phyloP scores from a whole-genome alignment of 805 yeast species.

The Kodamaea restingae region DNA sequence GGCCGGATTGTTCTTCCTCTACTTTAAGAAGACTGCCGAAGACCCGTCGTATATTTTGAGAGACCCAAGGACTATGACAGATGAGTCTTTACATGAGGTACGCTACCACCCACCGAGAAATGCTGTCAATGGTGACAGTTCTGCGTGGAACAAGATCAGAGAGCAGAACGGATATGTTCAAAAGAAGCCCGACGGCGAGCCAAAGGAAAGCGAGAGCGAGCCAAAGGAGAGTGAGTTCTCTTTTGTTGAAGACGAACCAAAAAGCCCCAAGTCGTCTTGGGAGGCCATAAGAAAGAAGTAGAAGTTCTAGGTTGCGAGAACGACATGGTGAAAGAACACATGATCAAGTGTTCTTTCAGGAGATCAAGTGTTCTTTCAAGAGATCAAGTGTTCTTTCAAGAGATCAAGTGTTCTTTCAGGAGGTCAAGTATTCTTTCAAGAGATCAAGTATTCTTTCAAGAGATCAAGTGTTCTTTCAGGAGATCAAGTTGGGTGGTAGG shows the following conservation, averaged over 20 bases:
- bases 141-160: conserved; percentile 37
- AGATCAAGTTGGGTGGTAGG: too few relatives aligned
- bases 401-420: too few relatives aligned
- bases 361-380: too few relatives aligned
- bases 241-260: not conserved
- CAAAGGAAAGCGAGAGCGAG: too few relatives aligned
- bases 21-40: conserved; percentile 18
- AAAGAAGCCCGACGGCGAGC: too few relatives aligned
- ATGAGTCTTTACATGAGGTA: conserved; percentile 26
- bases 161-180: conserved; percentile 25
- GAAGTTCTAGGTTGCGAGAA: not conserved
- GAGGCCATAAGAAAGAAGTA: conserved; percentile 13
- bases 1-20: conserved; percentile 30
- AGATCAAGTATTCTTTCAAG: too few relatives aligned
- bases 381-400: too few relatives aligned
- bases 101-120: conserved; percentile 13
- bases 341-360: too few relatives aligned
- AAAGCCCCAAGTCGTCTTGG: conserved; percentile 18
- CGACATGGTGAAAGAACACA: too few relatives aligned
- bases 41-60: conserved; percentile 20
- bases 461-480: too few relatives aligned
- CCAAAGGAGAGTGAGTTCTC: too few relatives aligned
- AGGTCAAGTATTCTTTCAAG: too few relatives aligned
- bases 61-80: conserved; percentile 26
- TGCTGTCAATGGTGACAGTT: not conserved